Conservation (phyloP, 1,284 basidiomycete genomes). For the Fomitopsis betulina region DNA sequence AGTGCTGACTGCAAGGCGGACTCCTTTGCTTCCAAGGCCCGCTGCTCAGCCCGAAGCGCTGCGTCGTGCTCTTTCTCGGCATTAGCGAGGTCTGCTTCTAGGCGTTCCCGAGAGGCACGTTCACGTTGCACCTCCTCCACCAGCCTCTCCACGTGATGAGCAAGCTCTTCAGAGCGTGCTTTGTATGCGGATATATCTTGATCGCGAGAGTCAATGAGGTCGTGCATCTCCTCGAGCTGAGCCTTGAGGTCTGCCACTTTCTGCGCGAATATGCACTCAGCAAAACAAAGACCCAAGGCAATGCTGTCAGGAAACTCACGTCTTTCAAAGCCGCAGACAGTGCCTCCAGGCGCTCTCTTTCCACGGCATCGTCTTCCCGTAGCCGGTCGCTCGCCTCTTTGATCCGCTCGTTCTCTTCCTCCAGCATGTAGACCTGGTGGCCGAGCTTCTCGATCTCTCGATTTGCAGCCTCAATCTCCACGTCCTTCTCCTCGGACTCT, state of each 20-base stretch:
- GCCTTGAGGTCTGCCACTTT: conserved; percentile 60
- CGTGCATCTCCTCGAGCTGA: conserved; percentile 58
- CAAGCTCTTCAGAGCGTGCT: conserved; percentile 70
- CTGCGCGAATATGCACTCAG: conserved; percentile 31
- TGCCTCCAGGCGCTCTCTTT: conserved; percentile 69
- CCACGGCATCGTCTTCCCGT: conserved; percentile 64
- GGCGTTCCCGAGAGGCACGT: conserved; percentile 50
- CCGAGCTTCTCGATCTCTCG: conserved; percentile 72
- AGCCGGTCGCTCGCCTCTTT: conserved; percentile 46
- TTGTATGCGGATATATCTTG: conserved; percentile 59
- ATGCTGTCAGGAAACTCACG: conserved; percentile 32
- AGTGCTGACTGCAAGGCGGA: conserved; percentile 57
- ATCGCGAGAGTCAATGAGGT: conserved; percentile 55
- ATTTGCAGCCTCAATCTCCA: conserved; percentile 63
- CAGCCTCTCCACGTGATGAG: conserved; percentile 70
- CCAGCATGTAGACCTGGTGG: conserved; percentile 56
- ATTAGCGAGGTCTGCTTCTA: conserved; percentile 50
- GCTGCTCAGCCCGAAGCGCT: conserved; percentile 51
- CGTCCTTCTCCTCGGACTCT: conserved; percentile 68
- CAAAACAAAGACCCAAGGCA: not conserved
- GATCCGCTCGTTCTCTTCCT: conserved; percentile 50
- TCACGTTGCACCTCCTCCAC: conserved; percentile 60
- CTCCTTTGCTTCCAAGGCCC: conserved; percentile 63
- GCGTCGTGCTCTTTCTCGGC: conserved; percentile 56
- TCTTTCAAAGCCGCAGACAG: conserved; percentile 76